These are phyloP conservation scores for Pseudocercospora fijiensis DNA, from an alignment of 2,329 filamentous ascomycete genomes.

Conservation along the genomic window DNA sequence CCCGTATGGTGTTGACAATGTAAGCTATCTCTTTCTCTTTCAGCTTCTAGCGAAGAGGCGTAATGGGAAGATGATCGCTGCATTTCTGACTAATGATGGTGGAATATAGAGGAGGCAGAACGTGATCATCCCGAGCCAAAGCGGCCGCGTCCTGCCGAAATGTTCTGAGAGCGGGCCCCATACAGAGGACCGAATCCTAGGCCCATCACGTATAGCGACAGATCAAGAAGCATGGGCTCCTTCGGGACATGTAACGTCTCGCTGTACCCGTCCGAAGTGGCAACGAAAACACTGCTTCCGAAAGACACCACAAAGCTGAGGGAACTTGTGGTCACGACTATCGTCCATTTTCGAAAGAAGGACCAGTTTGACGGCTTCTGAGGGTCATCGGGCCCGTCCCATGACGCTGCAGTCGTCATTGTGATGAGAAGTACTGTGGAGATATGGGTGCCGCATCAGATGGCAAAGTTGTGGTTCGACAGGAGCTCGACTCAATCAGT, in stretches of 20 bases:
- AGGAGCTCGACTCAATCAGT: too few species aligned
- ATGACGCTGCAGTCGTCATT: background rate
- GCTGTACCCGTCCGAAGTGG: slow-evolving; percentile 43
- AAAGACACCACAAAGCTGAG: slow-evolving; percentile 20
- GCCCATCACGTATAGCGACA: slow-evolving; percentile 43
- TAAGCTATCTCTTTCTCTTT: background rate
- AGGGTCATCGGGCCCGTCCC: background rate
- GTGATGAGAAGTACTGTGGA: too few species aligned
- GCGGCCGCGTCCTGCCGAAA: slow-evolving; percentile 50
- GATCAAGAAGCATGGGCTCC: slow-evolving; percentile 52
- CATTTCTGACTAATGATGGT: slow-evolving; percentile 53
- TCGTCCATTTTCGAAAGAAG: slow-evolving; percentile 5
- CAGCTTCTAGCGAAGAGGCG: slow-evolving; percentile 47
- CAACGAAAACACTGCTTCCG: slow-evolving; percentile 43
- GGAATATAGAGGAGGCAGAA: slow-evolving; percentile 57
- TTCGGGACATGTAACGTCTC: slow-evolving; percentile 46
- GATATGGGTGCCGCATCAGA: too few species aligned
- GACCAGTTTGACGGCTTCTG: slow-evolving; percentile 4
- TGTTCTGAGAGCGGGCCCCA: slow-evolving; percentile 52
- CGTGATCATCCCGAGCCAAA: slow-evolving; percentile 50
- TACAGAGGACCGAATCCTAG: slow-evolving; percentile 1
- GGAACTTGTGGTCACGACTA: slow-evolving; percentile 11
- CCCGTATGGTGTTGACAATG: background rate
- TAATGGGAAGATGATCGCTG: slow-evolving; percentile 54
- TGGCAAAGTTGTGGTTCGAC: too few species aligned